phyloP scores from a whole-genome alignment of 1,284 basidiomycete species.

The Fomitopsis palustris region DNA sequence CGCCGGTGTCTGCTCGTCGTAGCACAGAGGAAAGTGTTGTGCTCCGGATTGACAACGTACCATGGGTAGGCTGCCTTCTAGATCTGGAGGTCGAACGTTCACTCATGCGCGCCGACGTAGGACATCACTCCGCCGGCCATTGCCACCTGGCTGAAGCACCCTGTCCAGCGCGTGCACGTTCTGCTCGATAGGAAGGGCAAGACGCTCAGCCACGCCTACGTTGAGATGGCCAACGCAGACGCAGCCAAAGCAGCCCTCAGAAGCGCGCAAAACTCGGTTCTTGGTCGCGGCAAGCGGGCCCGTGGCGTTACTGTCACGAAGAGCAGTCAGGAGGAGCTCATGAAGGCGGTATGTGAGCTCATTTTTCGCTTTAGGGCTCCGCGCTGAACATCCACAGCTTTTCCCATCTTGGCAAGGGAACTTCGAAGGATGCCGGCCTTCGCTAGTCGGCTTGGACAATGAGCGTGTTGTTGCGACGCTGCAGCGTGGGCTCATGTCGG shows the following conservation, averaged over 20 bases:
- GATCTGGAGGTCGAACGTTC: conserved; percentile 1
- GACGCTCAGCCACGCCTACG: conserved; percentile 76
- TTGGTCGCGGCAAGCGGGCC: conserved; percentile 70
- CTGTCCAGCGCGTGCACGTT: conserved; percentile 66
- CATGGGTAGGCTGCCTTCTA: conserved; percentile 59
- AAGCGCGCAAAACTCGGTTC: conserved; percentile 59
- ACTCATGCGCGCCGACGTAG: conserved; percentile 42
- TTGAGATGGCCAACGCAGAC: conserved; percentile 59
- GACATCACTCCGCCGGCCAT: conserved; percentile 78
- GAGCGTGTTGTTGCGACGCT: conserved; percentile 53
- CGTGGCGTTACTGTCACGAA: conserved; percentile 78
- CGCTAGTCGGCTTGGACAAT: conserved; percentile 55
- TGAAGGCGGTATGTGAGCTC: conserved; percentile 58
- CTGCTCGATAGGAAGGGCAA: conserved; percentile 76
- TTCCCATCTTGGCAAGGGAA: conserved; percentile 77
- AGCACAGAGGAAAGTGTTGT: conserved; percentile 47
- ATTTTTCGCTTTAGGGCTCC: background rate
- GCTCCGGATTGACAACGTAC: conserved; percentile 79
- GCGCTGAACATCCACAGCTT: conserved; percentile 37
- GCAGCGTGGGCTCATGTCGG: conserved; percentile 60
- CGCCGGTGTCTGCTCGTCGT: conserved; percentile 20
- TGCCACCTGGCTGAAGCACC: conserved; percentile 61
- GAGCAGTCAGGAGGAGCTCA: conserved; percentile 72
- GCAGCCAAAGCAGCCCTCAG: conserved; percentile 64
- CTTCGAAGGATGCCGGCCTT: conserved; percentile 67